These are phyloP conservation scores for Saccharomyces paradoxus DNA, from an alignment of 805 yeast genomes.

Conservation along the genomic window DNA sequence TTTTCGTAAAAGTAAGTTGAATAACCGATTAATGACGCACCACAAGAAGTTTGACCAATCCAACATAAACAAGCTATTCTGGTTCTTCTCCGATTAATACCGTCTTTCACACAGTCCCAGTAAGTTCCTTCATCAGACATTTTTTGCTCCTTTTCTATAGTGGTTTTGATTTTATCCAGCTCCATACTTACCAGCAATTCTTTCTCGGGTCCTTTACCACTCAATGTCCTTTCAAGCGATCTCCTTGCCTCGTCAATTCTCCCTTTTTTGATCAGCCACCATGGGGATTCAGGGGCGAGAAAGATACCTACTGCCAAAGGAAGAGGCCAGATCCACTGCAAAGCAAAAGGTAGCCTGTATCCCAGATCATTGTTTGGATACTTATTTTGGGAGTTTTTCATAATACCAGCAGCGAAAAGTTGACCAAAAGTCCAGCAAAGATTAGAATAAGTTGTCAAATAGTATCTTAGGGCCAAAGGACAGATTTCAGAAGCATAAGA, in stretches of 20 bases:
- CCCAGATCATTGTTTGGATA: conserved; percentile 31
- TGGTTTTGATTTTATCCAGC: conserved; percentile 39
- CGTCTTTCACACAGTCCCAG: conserved; percentile 42
- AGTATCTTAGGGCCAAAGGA: conserved; percentile 43
- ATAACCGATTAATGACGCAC: no score
- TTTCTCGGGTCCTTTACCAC: conserved; percentile 26
- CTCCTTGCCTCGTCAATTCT: conserved; percentile 44
- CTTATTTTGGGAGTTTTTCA: conserved; percentile 29
- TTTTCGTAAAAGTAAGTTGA: no score
- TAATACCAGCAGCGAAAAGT: conserved; percentile 45
- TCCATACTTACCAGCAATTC: conserved; percentile 35
- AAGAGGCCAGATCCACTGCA: no score
- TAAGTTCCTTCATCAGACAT: conserved; percentile 5
- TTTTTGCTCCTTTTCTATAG: conserved; percentile 31
- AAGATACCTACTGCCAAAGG: conserved; percentile 35
- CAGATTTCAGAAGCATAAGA: conserved; percentile 53
- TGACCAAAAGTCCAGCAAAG: conserved; percentile 53
- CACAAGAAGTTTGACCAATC: conserved; percentile 40
- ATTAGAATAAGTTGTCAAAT: conserved; percentile 43
- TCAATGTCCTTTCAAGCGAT: conserved; percentile 32
- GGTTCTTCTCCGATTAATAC: conserved; percentile 40
- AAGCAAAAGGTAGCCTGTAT: conserved; percentile 47
- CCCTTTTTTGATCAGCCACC: conserved; percentile 55
- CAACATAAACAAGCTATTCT: conserved; percentile 39
- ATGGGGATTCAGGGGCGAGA: conserved; percentile 58